Evolutionary conservation across 2,329 filamentous ascomycete genomes (phyloP).

Genomic region (Dactylella cylindrospora): DNA sequence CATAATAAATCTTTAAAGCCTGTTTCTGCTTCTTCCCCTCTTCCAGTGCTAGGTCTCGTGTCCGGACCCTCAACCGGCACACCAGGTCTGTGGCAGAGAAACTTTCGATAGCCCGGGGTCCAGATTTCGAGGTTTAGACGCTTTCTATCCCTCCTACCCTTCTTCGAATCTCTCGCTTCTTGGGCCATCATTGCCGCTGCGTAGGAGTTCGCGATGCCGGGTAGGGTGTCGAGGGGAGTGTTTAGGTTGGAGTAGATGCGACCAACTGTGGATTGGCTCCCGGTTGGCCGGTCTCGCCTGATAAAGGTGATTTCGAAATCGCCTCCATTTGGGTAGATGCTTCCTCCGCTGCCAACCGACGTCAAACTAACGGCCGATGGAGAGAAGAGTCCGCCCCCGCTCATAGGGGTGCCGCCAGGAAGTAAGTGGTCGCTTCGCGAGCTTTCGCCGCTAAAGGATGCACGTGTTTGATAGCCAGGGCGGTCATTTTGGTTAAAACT

Average conservation of each 20-base stretch:
- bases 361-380: neutral
- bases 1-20: conserved; percentile 16
- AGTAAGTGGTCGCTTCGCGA: conserved; percentile 17
- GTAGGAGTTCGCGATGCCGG: conserved; percentile 30
- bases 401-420: conserved; percentile 1
- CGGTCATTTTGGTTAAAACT: conserved; percentile 19
- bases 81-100: conserved; percentile 11
- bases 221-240: conserved; percentile 10
- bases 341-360: too few relatives aligned
- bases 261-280: conserved; percentile 20
- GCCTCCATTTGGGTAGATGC: too few relatives aligned
- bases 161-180: conserved; percentile 23
- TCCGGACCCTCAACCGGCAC: neutral
- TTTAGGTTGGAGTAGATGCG: conserved; percentile 37
- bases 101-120: conserved; percentile 31
- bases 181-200: conserved; percentile 35
- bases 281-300: conserved; percentile 17
- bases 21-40: neutral
- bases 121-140: conserved; percentile 40
- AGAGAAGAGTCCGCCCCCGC: conserved; percentile 3
- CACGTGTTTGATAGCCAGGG: conserved; percentile 17
- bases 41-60: conserved; percentile 1
- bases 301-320: conserved; percentile 43
- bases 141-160: conserved; percentile 25
- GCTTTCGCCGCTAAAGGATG: conserved; percentile 30